Evolutionary conservation across 2,329 filamentous ascomycete genomes (phyloP), one percentile per base, ranked within the genome.

Genomic region (Didymellaceae sp.): DNA sequence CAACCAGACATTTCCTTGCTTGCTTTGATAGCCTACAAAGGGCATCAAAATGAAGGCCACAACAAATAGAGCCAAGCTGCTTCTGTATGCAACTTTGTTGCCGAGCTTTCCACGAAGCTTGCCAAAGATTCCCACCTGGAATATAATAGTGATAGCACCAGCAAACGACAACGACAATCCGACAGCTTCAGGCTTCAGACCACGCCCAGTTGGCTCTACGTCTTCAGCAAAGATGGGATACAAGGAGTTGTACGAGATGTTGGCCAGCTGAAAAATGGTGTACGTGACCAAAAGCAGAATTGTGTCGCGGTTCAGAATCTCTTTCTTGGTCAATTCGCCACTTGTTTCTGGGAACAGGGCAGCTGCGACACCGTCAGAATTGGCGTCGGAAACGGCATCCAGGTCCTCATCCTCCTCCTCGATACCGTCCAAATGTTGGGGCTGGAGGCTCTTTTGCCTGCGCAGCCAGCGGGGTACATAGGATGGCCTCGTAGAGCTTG

Each of bases 191-290:
- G 93, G 90, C 0, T 82, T 82, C 3, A 97, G 78, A 1, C 81
- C 80, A 31, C 94, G 87, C 14, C 94, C 94, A 0, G 86, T 87
- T 0, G 94, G 94, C 0, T 86, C 80, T 0, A 82, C 74, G 0
- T 88, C 86, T 45, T 92, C 86, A 0, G 88, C 90, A 63, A 97
- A 99, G 45, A 97, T 93, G 1, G 94, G 94, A 65, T 95, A 99
- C 0, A 99, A 79, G 14, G 90, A 93, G 74, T 96, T 97, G 81
- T 92, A 99, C 3, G 91, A 91, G 59, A 97, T 91, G 72, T 97
- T 97, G 54, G 89, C 87, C 5, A 99, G 81, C 66, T 97, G 92
- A 68, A 97, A 99, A 40, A 97, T 87, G 33, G 97, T 83, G 67
- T 96, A 97, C 0, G 92, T 95, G 43, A 84, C 71, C 5, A 99